Base-by-base conservation (phyloP, 192 early-diverging fungal genomes). In the Coemansia sp. region DNA sequence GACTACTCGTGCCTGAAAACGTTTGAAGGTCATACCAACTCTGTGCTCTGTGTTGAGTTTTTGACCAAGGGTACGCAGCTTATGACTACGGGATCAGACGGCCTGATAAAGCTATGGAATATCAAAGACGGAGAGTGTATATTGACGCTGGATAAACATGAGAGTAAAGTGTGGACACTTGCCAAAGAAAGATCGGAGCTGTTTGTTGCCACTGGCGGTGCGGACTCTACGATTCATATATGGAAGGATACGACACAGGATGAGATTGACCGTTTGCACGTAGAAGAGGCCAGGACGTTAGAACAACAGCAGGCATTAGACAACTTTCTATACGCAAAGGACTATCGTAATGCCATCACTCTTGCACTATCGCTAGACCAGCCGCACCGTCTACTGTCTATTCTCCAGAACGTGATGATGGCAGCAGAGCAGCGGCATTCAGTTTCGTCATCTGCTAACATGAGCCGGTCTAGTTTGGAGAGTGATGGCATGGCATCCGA, bases 11-110 rank as follows among this genome's bases (percentile, higher is more conserved):
- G 97, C 84, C 77, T 97, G 12, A 93, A 92, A 84, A 98, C 96
- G 0, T 91, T 99, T 74, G 96, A 99, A 68, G 96, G 98, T 0
- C 98, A 99, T 71, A 90, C 95, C n/a, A 98, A 95, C 81, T 93
- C 94, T 5, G 95, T 98, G 11, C 86, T 99, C 18, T 88, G 90
- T 67, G 85, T 93, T 6, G 84, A 85, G 36, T 99, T 98, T 71
- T 58, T 98, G 57, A 90, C 94, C 6, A 82, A 86, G 8, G 98
- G 98, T 16, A 86, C 90, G 52, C 98, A 99, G 74, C 72, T 99
- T 40, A 75, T 95, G 18, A 94, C 92, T 16, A 86, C 85, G 32
- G 95, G 94, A 9, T 92, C 93, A 0, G 98, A 99, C 68, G 96
- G 95, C 16, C 85, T 99, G 47, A 80, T 98, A 56, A 99, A 99